Evolutionary conservation across 2,329 filamentous ascomycete species (phyloP).

Genomic region (Paecilomyces niveus): DNA sequence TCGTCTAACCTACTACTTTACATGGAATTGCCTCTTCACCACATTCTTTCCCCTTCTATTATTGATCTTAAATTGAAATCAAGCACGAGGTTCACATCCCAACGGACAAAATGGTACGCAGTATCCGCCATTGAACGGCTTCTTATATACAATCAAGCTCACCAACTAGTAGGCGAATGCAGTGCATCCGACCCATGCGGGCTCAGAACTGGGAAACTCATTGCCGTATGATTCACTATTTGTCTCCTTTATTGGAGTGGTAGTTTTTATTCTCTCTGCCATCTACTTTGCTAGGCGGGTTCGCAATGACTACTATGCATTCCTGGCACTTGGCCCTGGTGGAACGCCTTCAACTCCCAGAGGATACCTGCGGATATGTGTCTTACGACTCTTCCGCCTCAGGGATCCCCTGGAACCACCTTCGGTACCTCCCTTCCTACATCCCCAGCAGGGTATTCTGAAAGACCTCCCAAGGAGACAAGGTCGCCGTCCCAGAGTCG

Average conservation of each 20-base stretch:
- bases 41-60: background rate
- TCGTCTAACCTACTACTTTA: background rate
- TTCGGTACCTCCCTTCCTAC: slow-evolving; percentile 42
- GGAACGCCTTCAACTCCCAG: slow-evolving; percentile 62
- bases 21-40: background rate
- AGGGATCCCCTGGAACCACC: slow-evolving; percentile 61
- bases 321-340: slow-evolving; percentile 28
- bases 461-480: slow-evolving; percentile 52
- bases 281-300: background rate
- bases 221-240: background rate
- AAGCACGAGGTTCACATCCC: background rate
- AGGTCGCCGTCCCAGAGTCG: slow-evolving; percentile 59
- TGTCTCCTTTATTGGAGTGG: background rate
- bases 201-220: background rate
- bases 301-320: slow-evolving; percentile 27
- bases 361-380: slow-evolving; percentile 68
- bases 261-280: background rate
- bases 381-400: slow-evolving; percentile 64
- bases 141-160: background rate
- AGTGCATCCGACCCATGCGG: background rate
- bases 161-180: background rate
- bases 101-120: background rate
- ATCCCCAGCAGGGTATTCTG: slow-evolving; percentile 56
- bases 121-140: background rate
- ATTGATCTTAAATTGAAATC: background rate